Base-by-base conservation (phyloP, 164 flowering plant species). In the Nymphaea colorata region DNA sequence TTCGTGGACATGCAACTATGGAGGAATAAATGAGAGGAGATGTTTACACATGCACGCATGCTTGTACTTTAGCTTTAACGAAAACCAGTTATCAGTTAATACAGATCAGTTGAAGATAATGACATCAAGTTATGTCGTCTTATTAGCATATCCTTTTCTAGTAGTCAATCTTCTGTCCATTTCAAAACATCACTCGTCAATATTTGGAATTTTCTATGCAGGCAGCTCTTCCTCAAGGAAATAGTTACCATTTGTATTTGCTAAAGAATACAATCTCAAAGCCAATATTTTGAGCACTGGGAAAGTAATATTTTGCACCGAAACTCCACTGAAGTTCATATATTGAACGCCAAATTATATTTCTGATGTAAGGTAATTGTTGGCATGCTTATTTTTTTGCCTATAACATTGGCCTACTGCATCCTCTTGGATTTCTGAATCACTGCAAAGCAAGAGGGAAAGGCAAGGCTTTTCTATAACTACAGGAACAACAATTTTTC, bases 181-280 rank as follows among this genome's bases (percentile, higher is more conserved):
- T 25, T 0, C 36, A 25, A 25, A 25, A 25, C 36, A 25, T 25
- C 36, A 25, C 36, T 25, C 36, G 36, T 25, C 36, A 25, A 25
- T 25, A 25, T 25, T 25, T 25, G 36, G 1, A 25, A 25, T 25
- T 47, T 65, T 45, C 64, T 3, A 8, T 73, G 76, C 82, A 87
- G 94, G 89, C 94, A 61, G 89, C 92, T 76, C 90, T 90, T 73
- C 94, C 97, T 59, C 94, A 84, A 79, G 90, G 90, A 89, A 73
- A 79, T 87, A 36, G 94, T 25, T 90, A 43, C 87, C 90, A 7
- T 89, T 89, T 75, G 91, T 89, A 25, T 89, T 87, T 71, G 89
- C 93, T 57, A 87, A 79, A 72, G 96, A 90, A 77, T 88, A 90
- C 71, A 82, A 82, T 64, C 72, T 88, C 41, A 82, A 88, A 79